Base-by-base conservation (phyloP, 345 rosid species). In the Pistacia integerrima region DNA sequence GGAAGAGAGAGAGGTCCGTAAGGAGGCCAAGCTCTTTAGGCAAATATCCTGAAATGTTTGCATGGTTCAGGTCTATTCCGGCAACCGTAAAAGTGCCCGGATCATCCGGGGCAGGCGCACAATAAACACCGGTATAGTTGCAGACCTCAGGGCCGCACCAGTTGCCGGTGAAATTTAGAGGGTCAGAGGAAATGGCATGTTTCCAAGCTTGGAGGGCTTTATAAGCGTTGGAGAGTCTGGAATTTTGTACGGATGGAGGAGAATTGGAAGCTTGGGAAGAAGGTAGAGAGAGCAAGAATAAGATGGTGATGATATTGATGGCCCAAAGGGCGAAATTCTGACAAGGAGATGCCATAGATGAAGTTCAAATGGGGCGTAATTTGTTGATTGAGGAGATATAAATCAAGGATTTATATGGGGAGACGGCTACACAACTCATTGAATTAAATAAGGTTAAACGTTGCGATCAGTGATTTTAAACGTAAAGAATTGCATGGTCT, bases 81-180 rank as follows among this genome's bases (percentile, higher is more conserved):
- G 93, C 97, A 35, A 94, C 97, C 17, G 97, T 89, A 75, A 74
- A 28, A 79, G 25, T 66, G 74, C 75, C n/a, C 35, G 90, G 84
- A 74, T 90, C 86, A 63, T 88, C 90, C 0, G 83, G 84, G 28
- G 95, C 89, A 0, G 92, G 84, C n/a, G 97, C 89, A 70, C 98
- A 94, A 69, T 70, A 92, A 8, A 94, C 91, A 17, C 98, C 92
- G 3, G 88, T 89, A 88, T 94, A 94, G 90, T 83, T 90, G 84
- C 98, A 94, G 3, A 94, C 97, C 28, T 93, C 41, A 6, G 93
- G 91, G 59, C 97, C 98, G 52, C 74, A 80, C 98, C 98, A 94
- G 62, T 90, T 86, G 0, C 86, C 69, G 36, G 97, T 89, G 76
- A 90, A 83, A 64, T 83, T 81, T 54, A 83, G 80, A 36, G 97